Conservation (phyloP, 257 asterid species). For the Capsicum baccatum region DNA sequence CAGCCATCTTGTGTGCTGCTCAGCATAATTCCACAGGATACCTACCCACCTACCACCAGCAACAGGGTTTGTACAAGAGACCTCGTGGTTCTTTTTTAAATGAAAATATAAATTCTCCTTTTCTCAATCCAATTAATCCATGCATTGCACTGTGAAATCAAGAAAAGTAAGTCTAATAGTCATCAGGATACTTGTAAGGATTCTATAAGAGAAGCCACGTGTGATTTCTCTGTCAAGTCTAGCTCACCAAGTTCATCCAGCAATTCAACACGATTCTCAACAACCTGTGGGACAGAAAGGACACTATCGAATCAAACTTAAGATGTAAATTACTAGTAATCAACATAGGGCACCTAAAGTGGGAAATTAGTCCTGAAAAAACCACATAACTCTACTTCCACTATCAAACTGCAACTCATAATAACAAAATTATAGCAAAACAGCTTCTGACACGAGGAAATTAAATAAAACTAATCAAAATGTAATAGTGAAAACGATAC, state of each 20-base stretch:
- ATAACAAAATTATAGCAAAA: background rate
- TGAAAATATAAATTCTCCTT: background rate
- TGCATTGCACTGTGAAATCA: background rate
- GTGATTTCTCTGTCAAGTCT: conserved; percentile 57
- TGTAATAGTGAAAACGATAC: too few relatives aligned
- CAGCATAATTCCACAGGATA: background rate
- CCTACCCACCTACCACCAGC: background rate
- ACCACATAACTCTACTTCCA: background rate
- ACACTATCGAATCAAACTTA: background rate
- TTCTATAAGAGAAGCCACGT: conserved; percentile 58
- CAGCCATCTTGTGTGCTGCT: background rate
- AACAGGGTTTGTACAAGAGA: background rate
- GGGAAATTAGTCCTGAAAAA: background rate
- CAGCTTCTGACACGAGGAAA: too few relatives aligned
- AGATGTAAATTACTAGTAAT: background rate
- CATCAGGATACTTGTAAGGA: conserved; percentile 72
- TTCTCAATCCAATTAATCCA: conserved; percentile 11
- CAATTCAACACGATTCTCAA: conserved; percentile 79
- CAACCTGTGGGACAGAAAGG: conserved; percentile 60
- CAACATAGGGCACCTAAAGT: conserved; percentile 14
- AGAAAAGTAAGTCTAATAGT: conserved; percentile 20
- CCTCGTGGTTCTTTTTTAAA: background rate
- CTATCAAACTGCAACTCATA: background rate
- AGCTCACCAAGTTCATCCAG: conserved; percentile 66
- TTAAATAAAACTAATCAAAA: too few relatives aligned